Conservation (phyloP, 2,329 filamentous ascomycete genomes). For the Apiospora malaysiana region DNA sequence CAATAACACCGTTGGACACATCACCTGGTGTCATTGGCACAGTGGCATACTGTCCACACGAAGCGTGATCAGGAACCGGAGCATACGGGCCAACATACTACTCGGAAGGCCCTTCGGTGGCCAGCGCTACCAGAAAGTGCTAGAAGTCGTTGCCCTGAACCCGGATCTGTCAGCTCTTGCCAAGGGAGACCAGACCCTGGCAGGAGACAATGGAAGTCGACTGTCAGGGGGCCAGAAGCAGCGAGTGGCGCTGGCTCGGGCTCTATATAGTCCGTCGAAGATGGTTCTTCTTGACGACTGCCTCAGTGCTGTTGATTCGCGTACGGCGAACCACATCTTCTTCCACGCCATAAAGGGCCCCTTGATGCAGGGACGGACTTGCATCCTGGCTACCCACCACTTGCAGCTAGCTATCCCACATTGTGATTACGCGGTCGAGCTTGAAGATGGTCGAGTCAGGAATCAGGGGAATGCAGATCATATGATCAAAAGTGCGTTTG, state of each 20-base stretch:
- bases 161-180: constrained; percentile 28
- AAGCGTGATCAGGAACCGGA: constrained; percentile 73
- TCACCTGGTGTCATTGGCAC: too few relatives aligned
- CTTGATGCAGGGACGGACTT: background rate
- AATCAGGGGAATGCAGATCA: background rate
- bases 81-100: constrained; percentile 29
- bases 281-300: constrained; percentile 30
- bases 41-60: constrained; percentile 3
- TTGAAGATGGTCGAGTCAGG: background rate
- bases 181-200: constrained; percentile 33
- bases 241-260: constrained; percentile 30
- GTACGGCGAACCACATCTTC: constrained; percentile 27
- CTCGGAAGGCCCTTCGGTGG: constrained; percentile 26
- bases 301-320: constrained; percentile 29
- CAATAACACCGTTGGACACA: background rate
- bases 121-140: constrained; percentile 26
- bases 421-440: background rate
- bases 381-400: background rate
- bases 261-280: constrained; percentile 28
- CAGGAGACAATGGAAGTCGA: constrained; percentile 36
- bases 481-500: background rate
- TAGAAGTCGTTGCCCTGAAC: constrained; percentile 27
- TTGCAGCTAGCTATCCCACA: background rate
- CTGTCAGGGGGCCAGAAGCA: constrained; percentile 37
- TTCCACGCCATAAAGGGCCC: background rate